A percentile compares a stretch with the other conserved stretches of the same genome.
These are phyloP conservation scores for Neopestalotiopsis clavispora DNA, from an alignment of 2,329 filamentous ascomycete species.

Conservation along the genomic window DNA sequence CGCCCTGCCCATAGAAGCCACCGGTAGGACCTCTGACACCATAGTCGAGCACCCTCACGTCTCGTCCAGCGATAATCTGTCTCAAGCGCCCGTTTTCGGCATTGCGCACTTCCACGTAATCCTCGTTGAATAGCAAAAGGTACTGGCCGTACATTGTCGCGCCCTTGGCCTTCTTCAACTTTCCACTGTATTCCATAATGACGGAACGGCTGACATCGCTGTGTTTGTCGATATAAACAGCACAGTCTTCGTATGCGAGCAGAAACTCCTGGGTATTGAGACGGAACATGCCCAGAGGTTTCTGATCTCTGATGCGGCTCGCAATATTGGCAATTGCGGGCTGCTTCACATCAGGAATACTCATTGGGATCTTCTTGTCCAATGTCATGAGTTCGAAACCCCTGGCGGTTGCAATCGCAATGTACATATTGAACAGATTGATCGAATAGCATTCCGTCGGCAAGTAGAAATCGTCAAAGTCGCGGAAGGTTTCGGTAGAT, in stretches of 20 bases:
- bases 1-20: conserved; percentile 39
- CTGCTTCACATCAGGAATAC: conserved; percentile 83
- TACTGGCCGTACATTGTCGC: conserved; percentile 93
- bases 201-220: conserved; percentile 92
- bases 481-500: conserved; percentile 92
- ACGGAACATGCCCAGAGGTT: conserved; percentile 94
- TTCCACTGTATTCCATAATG: conserved; percentile 99
- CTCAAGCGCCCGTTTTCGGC: conserved; percentile 92
- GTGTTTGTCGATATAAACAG: conserved; percentile 97
- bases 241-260: conserved; percentile 92
- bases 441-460: conserved; percentile 93
- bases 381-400: conserved; percentile 96
- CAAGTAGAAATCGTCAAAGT: conserved; percentile 99
- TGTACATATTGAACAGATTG: conserved; percentile 93
- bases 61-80: conserved; percentile 91
- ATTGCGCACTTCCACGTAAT: conserved; percentile 97
- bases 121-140: conserved; percentile 89
- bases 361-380: conserved; percentile 96
- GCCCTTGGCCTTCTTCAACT: conserved; percentile 74
- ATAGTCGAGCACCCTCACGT: conserved; percentile 90
- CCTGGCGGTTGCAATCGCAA: conserved; percentile 88
- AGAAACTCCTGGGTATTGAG: conserved; percentile 92
- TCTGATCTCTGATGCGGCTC: conserved; percentile 78
- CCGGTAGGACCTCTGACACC: conserved; percentile 70
- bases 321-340: conserved; percentile 85